phyloP scores from a whole-genome alignment of 2,329 filamentous ascomycete genomes.

The Hymenoscyphus infarciens region DNA sequence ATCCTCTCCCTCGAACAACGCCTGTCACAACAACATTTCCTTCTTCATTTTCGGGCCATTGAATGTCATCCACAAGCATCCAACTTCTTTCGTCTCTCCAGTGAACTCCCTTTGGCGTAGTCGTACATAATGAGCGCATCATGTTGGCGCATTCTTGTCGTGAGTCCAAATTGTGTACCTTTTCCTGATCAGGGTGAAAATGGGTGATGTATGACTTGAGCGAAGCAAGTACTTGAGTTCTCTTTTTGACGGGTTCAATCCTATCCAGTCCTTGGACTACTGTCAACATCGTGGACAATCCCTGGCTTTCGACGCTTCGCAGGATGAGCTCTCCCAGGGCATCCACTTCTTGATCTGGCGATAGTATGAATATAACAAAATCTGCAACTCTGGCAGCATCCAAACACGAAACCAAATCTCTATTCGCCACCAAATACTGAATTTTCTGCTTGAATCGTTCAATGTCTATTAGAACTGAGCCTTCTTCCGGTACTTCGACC shows the following conservation, averaged over 20 bases:
- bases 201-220: slow-evolving; percentile 91
- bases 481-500: slow-evolving; percentile 55
- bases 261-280: slow-evolving; percentile 76
- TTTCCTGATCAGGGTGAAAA: slow-evolving; percentile 90
- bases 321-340: slow-evolving; percentile 80
- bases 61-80: slow-evolving; percentile 83
- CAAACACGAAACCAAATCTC: slow-evolving; percentile 72
- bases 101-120: slow-evolving; percentile 85
- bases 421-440: slow-evolving; percentile 73
- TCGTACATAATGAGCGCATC: slow-evolving; percentile 86
- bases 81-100: slow-evolving; percentile 96
- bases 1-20: slow-evolving; percentile 75
- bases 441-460: slow-evolving; percentile 95
- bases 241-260: slow-evolving; percentile 75
- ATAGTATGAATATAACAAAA: slow-evolving; percentile 84
- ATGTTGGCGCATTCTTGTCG: slow-evolving; percentile 89
- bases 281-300: slow-evolving; percentile 87
- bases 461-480: slow-evolving; percentile 62
- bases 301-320: slow-evolving; percentile 85
- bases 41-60: slow-evolving; percentile 60
- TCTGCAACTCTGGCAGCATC: slow-evolving; percentile 88
- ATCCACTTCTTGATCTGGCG: slow-evolving; percentile 79
- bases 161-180: slow-evolving; percentile 82
- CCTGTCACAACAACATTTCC: slow-evolving; percentile 76
- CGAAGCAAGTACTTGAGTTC: slow-evolving; percentile 71